Percentiles rank a stretch among this genome's conserved stretches.
phyloP scores from a whole-genome alignment of 768 basidiomycete genomes.

The Lactarius deliciosus region DNA sequence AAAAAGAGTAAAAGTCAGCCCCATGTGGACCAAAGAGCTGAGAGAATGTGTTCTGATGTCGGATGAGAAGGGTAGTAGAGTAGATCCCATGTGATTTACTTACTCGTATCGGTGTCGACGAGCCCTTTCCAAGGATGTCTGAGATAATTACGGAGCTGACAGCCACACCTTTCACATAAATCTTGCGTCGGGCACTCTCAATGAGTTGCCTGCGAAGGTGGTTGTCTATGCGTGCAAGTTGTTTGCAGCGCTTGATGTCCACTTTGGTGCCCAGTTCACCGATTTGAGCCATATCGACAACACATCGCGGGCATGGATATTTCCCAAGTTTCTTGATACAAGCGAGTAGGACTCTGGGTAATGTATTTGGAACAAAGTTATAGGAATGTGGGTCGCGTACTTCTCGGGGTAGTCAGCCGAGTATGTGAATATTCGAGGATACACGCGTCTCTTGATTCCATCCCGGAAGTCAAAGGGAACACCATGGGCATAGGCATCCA shows the following conservation, averaged over 20 bases:
- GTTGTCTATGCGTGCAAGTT: slow-evolving; percentile 26
- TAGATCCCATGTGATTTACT: too few relatives aligned
- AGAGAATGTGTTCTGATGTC: slow-evolving; percentile 18
- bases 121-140: too few relatives aligned
- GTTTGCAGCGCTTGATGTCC: too few relatives aligned
- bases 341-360: slow-evolving; percentile 32
- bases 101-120: too few relatives aligned
- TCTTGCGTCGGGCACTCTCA: too few relatives aligned
- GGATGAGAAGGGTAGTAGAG: too few relatives aligned
- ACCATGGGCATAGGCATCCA: slow-evolving; percentile 34
- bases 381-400: slow-evolving; percentile 26
- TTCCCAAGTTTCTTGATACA: slow-evolving; percentile 5
- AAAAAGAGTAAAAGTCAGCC: not conserved
- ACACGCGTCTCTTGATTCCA: slow-evolving; percentile 32
- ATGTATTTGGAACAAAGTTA: too few relatives aligned
- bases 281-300: not conserved
- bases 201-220: too few relatives aligned
- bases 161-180: too few relatives aligned
- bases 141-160: too few relatives aligned
- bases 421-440: slow-evolving; percentile 34
- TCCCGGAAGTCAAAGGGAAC: slow-evolving; percentile 35
- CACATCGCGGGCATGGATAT: slow-evolving; percentile 37
- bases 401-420: slow-evolving; percentile 41
- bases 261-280: too few relatives aligned
- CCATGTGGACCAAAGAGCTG: slow-evolving; percentile 17